Conservation (phyloP, 2,329 filamentous ascomycete genomes). For the Pseudogymnoascus pannorum region DNA sequence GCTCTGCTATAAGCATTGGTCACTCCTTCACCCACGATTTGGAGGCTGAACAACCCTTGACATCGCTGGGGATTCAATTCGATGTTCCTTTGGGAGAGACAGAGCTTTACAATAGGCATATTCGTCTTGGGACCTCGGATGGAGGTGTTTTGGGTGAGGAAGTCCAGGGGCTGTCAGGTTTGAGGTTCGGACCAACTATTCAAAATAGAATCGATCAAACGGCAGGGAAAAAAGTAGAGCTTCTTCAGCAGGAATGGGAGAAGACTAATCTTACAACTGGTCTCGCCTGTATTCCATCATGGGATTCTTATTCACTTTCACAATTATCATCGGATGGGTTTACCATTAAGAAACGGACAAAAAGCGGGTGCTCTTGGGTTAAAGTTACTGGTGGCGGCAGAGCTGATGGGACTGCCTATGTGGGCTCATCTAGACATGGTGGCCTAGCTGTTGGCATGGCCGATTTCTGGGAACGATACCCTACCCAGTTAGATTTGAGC, state of each 20-base stretch:
- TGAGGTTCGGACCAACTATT: slow-evolving; percentile 11
- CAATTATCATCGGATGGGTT: slow-evolving; percentile 56
- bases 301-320: slow-evolving; percentile 50
- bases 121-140: slow-evolving; percentile 21
- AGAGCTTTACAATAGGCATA: background rate
- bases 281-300: slow-evolving; percentile 45
- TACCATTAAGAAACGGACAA: slow-evolving; percentile 52
- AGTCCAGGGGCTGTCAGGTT: slow-evolving; percentile 29
- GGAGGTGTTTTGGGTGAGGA: slow-evolving; percentile 28
- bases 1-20: slow-evolving; percentile 21
- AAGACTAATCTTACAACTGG: slow-evolving; percentile 6
- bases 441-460: slow-evolving; percentile 51
- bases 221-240: slow-evolving; percentile 1
- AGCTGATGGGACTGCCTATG: slow-evolving; percentile 49
- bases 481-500: slow-evolving; percentile 48
- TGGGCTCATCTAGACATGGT: slow-evolving; percentile 49
- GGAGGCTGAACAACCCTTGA: background rate
- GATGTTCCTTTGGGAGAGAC: background rate
- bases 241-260: slow-evolving; percentile 3
- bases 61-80: background rate
- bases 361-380: slow-evolving; percentile 49
- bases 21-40: slow-evolving; percentile 19
- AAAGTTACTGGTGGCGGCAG: slow-evolving; percentile 49
- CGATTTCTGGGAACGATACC: slow-evolving; percentile 60
- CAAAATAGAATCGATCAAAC: slow-evolving; percentile 16